Conservation (phyloP, 371 early-diverging fungal species). For the Haplosporangium sp. region DNA sequence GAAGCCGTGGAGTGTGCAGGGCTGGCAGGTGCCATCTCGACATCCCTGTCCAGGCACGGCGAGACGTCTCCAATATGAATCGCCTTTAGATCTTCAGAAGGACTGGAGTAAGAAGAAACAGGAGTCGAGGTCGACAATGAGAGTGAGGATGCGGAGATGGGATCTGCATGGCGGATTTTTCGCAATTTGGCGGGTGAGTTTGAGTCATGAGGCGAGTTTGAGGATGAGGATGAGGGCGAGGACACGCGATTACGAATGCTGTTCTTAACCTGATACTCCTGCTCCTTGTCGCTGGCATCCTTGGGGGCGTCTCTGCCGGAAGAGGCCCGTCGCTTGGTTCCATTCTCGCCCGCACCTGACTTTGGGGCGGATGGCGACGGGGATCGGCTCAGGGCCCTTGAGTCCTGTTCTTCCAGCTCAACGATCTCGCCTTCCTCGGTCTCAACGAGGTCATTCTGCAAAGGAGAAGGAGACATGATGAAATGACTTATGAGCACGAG, state of each 20-base stretch:
- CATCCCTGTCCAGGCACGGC: slow-evolving; percentile 22
- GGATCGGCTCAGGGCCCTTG: slow-evolving; percentile 8
- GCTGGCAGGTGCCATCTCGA: slow-evolving; percentile 48
- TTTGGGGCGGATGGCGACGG: neutral
- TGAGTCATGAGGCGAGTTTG: slow-evolving; percentile 34
- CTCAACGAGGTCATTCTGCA: slow-evolving; percentile 56
- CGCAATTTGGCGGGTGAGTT: slow-evolving; percentile 54
- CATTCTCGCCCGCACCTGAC: slow-evolving; percentile 4
- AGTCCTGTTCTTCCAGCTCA: slow-evolving; percentile 28
- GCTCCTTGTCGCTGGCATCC: slow-evolving; percentile 18
- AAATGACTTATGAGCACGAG: slow-evolving; percentile 51
- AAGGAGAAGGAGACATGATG: slow-evolving; percentile 50
- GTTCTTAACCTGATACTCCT: slow-evolving; percentile 53
- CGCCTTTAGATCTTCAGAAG: slow-evolving; percentile 47
- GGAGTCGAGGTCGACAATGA: slow-evolving; percentile 18
- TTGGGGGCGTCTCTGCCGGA: slow-evolving; percentile 4
- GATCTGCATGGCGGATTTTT: slow-evolving; percentile 49
- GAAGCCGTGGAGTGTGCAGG: slow-evolving; percentile 38
- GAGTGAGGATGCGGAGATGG: slow-evolving; percentile 13
- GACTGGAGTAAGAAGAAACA: slow-evolving; percentile 42
- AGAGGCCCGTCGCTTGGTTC: slow-evolving; percentile 35
- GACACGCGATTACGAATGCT: slow-evolving; percentile 40
- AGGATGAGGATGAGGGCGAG: slow-evolving; percentile 20
- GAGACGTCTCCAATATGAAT: slow-evolving; percentile 39
- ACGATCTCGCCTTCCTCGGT: slow-evolving; percentile 57